Evolutionary conservation across 2,329 filamentous ascomycete species (phyloP).

Genomic region (Aspergillus jensenii): DNA sequence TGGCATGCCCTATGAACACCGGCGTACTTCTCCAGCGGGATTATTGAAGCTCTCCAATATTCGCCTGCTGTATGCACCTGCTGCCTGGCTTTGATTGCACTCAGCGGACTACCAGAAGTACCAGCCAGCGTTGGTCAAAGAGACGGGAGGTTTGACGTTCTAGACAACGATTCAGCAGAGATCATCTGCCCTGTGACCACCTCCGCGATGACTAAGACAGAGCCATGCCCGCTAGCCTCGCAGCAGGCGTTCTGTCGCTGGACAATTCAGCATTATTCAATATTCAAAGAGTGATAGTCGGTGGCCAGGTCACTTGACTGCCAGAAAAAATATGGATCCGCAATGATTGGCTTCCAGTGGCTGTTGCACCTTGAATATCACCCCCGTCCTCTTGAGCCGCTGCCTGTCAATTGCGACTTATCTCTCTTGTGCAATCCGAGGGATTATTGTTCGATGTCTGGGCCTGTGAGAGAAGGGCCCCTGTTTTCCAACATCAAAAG

Average conservation of each 20-base stretch:
- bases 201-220: slow-evolving; percentile 21
- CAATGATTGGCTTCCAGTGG: slow-evolving; percentile 18
- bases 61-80: no score
- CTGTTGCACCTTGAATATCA: slow-evolving; percentile 16
- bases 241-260: not conserved
- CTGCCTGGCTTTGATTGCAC: not conserved
- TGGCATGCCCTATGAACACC: no score
- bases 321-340: slow-evolving; percentile 18
- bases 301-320: slow-evolving; percentile 24
- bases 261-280: slow-evolving; percentile 15
- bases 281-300: slow-evolving; percentile 1
- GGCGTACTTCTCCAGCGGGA: no score
- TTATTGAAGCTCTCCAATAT: not conserved
- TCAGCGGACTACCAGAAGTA: not conserved
- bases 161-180: slow-evolving; percentile 22
- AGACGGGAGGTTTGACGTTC: slow-evolving; percentile 6
- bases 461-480: no score
- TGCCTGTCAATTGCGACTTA: not conserved
- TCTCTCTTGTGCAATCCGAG: slow-evolving; percentile 3
- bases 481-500: not conserved
- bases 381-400: slow-evolving; percentile 9
- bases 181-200: slow-evolving; percentile 27
- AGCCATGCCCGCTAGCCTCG: not conserved
- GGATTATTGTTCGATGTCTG: not conserved
- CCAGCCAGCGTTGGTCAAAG: not conserved